Conservation (phyloP, 371 early-diverging fungal genomes). For the Globomyces sp. region DNA sequence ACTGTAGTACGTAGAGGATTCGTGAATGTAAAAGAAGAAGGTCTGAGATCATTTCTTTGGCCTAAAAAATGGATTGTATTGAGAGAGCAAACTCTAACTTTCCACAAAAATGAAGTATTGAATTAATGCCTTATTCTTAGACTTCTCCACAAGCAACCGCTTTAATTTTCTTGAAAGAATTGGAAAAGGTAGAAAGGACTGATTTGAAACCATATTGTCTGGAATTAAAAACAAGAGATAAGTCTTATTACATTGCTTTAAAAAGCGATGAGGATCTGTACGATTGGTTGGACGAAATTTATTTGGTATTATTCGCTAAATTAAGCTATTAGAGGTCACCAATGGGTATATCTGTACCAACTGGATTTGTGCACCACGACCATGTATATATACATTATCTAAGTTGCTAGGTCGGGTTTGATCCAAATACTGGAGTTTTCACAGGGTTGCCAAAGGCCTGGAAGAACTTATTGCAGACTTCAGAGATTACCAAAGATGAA, state of each 20-base stretch:
- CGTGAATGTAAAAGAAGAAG: slow-evolving; percentile 84
- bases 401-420: slow-evolving; percentile 70
- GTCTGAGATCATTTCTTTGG: slow-evolving; percentile 88
- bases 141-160: slow-evolving; percentile 50
- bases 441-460: slow-evolving; percentile 85
- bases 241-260: slow-evolving; percentile 24
- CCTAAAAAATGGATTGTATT: slow-evolving; percentile 88
- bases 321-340: slow-evolving; percentile 61
- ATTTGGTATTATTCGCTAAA: slow-evolving; percentile 15
- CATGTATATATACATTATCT: slow-evolving; percentile 53
- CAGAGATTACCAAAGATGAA: slow-evolving; percentile 93
- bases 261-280: slow-evolving; percentile 28
- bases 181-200: slow-evolving; percentile 19
- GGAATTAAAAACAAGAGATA: slow-evolving; percentile 23
- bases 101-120: slow-evolving; percentile 88
- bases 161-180: slow-evolving; percentile 23
- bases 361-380: slow-evolving; percentile 69
- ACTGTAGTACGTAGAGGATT: slow-evolving; percentile 53
- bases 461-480: slow-evolving; percentile 84
- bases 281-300: slow-evolving; percentile 33
- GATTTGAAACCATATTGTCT: slow-evolving; percentile 28
- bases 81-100: slow-evolving; percentile 86
- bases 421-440: slow-evolving; percentile 74
- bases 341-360: slow-evolving; percentile 86
- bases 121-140: slow-evolving; percentile 30